Base-by-base conservation (phyloP, 1,139 yeast species). In the Ogataea hybrid region DNA sequence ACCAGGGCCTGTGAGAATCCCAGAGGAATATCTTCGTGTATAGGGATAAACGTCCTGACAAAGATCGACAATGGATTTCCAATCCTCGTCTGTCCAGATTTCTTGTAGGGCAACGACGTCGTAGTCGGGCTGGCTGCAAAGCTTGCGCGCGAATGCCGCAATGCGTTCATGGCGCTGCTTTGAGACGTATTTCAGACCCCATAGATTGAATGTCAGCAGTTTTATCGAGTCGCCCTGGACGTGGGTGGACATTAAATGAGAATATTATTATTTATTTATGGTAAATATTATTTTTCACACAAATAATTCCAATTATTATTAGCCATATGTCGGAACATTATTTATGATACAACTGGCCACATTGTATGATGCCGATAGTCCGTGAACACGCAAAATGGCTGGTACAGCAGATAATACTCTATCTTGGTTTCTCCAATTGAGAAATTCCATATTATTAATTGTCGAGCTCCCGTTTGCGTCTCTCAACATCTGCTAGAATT, bases 1-100 rank as follows among this genome's bases (percentile, higher is more conserved):
- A 0, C 99, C 99, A 0, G 98, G 97, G 0, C 99, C 99, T 0
- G 95, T 68, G 4, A 92, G 55, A 8, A 92, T 86, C 1, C 98
- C 98, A 3, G 95, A 76, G 52, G 77, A 79, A 65, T 84, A 92
- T 43, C 75, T 69, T 49, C 96, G 73, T 42, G 80, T 65, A 62
- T 77, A 81, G 0, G 92, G 94, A 53, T 76, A 84, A 34, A 61
- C 62, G 1, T 56, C 53, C 2, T 62, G 48, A 46, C 90, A 77
- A 9, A 62, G 62, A 2, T 54, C 50, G 17, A 73, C 71, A 20
- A 92, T 64, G 46, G 77, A 76, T 1, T 75, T 71, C 89, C 92
- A 90, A 61, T 92, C 98, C 35, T 75, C 80, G 51, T 80, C 75
- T 35, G 84, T 83, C 99, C 99, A 92, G 8, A 94, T 74, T 62